Percentiles rank a stretch among this genome's conserved stretches.
phyloP scores from a whole-genome alignment of 2,329 filamentous ascomycete species.

The Aureobasidium pullulans region DNA sequence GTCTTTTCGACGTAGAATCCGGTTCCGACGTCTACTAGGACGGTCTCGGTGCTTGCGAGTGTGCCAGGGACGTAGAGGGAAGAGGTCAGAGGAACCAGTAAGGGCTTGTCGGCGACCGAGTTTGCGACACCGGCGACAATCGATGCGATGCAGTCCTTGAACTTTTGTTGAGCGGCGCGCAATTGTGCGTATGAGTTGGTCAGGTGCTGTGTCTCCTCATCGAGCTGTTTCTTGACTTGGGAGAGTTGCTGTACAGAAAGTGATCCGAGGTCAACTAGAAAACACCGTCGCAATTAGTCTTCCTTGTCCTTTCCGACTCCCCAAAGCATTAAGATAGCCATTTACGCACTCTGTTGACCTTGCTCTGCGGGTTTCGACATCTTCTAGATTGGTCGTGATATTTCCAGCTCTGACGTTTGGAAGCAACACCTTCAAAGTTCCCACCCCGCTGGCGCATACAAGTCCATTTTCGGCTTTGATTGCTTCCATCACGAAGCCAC shows the following conservation, averaged over 20 bases:
- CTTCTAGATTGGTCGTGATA: neutral
- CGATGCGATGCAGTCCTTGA: conserved; percentile 78
- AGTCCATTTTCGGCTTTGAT: conserved; percentile 3
- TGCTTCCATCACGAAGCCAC: conserved; percentile 7
- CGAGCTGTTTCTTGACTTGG: conserved; percentile 90
- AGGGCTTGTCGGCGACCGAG: conserved; percentile 44
- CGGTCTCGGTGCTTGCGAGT: conserved; percentile 64
- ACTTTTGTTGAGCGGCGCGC: conserved; percentile 82
- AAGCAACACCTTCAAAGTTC: neutral
- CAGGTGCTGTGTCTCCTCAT: conserved; percentile 91
- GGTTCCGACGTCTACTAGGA: conserved; percentile 87
- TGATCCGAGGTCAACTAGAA: conserved; percentile 59
- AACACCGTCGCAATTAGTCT: conserved; percentile 4
- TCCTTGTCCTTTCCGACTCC: neutral
- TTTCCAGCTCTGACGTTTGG: conserved; percentile 2
- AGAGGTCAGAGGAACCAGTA: conserved; percentile 90
- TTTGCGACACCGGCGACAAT: conserved; percentile 45
- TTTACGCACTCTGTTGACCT: conserved; percentile 5
- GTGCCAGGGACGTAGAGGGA: conserved; percentile 88
- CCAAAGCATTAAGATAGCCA: too few relatives aligned
- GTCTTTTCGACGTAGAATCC: conserved; percentile 91
- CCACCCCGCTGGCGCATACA: neutral
- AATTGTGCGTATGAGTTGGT: conserved; percentile 85
- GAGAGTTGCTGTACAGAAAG: conserved; percentile 80
- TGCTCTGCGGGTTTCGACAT: conserved; percentile 4